Evolutionary conservation across 2,329 filamentous ascomycete genomes (phyloP).

Genomic region (Botrytis deweyae): DNA sequence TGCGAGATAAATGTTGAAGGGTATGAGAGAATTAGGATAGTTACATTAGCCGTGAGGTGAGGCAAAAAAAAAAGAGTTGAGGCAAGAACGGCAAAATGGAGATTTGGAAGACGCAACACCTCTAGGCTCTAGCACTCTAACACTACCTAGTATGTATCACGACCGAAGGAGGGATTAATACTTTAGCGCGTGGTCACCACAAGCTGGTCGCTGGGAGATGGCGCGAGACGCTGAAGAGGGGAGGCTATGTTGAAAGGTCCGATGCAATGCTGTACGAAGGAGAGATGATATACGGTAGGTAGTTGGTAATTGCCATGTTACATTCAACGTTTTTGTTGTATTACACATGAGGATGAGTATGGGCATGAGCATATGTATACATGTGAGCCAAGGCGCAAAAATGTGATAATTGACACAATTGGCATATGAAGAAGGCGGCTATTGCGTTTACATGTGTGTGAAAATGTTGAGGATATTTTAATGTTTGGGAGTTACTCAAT

Average conservation of each 20-base stretch:
- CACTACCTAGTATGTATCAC: background rate
- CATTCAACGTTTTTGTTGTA: conserved; percentile 9
- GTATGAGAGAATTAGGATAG: background rate
- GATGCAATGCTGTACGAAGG: conserved; percentile 4
- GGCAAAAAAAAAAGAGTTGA: background rate
- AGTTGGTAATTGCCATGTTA: background rate
- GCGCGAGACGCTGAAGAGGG: background rate
- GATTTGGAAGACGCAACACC: background rate
- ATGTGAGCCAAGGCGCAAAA: background rate
- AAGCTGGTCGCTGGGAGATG: background rate
- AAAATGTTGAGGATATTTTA: background rate
- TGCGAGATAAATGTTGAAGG: no score
- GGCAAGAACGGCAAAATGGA: background rate
- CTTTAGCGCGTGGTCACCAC: background rate
- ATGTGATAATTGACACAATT: background rate
- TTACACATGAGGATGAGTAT: background rate
- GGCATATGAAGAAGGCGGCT: background rate
- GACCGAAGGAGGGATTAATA: background rate
- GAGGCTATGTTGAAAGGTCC: conserved; percentile 2
- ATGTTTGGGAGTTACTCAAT: background rate
- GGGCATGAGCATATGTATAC: background rate
- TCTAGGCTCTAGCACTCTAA: background rate
- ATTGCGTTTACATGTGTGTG: conserved; percentile 1
- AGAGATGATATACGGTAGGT: background rate
- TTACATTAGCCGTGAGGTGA: background rate